phyloP scores from a whole-genome alignment of 257 asterid genomes.

The Ehretia macrophylla region DNA sequence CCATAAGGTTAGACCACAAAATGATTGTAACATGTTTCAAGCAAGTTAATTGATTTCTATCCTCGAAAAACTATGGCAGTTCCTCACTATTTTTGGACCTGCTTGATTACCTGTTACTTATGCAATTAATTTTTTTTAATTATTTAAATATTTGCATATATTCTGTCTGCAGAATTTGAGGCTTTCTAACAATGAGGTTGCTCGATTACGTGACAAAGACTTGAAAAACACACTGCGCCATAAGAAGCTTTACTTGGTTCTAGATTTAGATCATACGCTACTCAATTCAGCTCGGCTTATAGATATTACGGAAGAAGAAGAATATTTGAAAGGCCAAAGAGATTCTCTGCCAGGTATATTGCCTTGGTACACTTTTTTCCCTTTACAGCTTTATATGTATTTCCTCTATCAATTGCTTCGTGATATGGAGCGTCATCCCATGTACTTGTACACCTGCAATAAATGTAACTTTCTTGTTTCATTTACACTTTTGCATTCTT shows the following conservation, averaged over 20 bases:
- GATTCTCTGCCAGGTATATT: constrained; percentile 62
- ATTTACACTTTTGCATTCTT: too few species aligned
- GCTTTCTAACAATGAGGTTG: constrained; percentile 61
- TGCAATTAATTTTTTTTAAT: background rate
- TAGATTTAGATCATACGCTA: constrained; percentile 88
- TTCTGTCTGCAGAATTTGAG: constrained; percentile 58
- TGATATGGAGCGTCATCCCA: too few species aligned
- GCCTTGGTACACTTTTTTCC: background rate
- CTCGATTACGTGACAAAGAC: constrained; percentile 70
- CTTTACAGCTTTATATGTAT: too few species aligned
- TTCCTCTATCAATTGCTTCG: too few species aligned
- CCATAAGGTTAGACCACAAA: constrained; percentile 92
- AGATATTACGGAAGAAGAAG: constrained; percentile 57
- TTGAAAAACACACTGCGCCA: constrained; percentile 45
- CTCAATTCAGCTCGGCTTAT: constrained; percentile 62
- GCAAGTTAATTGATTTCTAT: too few species aligned
- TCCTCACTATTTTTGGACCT: background rate
- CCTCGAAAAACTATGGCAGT: too few species aligned
- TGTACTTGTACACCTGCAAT: too few species aligned
- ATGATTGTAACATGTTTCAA: background rate
- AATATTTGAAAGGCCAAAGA: constrained; percentile 39
- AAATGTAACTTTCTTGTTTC: too few species aligned
- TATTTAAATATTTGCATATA: background rate
- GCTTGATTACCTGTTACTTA: background rate
- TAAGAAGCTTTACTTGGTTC: constrained; percentile 68